Base-by-base conservation (phyloP, 805 yeast species). In the Ogataea trehalophila region DNA sequence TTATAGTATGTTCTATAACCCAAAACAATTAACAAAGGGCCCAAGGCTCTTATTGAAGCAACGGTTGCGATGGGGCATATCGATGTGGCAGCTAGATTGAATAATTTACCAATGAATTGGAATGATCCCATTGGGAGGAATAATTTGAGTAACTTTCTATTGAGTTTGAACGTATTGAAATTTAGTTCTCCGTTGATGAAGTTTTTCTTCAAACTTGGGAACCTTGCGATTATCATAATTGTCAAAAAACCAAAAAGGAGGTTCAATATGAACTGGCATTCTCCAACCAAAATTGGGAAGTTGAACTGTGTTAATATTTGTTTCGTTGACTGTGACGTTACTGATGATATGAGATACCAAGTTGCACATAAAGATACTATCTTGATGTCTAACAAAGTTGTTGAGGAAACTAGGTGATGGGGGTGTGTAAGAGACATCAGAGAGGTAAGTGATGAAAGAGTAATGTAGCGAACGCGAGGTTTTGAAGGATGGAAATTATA, bases 21-120 rank as follows among this genome's bases (percentile, higher is more conserved):
- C 0, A 72, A 39, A 1, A 83, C 81, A 33, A 83, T 76, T 20
- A 83, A 65, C 39, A 83, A 62, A 0, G 90, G 90, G 3, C 85
- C 77, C 22, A 84, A 62, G 0, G 88, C 82, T 64, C 83, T 77
- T n/a, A 84, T 73, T 48, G 86, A 81, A 1, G 87, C 81, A 1
- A 83, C 86, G 0, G 89, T 80, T 0, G 88, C 83, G 14, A 83
- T 75, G 0, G 87, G 81, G 6, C 83, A 81, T 38, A 79, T 57
- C 6, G 86, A 76, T 0, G 87, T 82, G 0, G 89, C 88, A 35
- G 77, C 74, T 37, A 83, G 74, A 4, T 81, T 77, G 58, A 80
- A 79, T 56, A 73, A 73, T 60, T 82, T 83, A 2, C 88, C 88
- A 16, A 75, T 65, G 54, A 82, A 81, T 56, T 83, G 89, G 58